These are phyloP conservation scores for Apiospora pterosperma DNA, from an alignment of 2,329 filamentous ascomycete species.

Conservation along the genomic window DNA sequence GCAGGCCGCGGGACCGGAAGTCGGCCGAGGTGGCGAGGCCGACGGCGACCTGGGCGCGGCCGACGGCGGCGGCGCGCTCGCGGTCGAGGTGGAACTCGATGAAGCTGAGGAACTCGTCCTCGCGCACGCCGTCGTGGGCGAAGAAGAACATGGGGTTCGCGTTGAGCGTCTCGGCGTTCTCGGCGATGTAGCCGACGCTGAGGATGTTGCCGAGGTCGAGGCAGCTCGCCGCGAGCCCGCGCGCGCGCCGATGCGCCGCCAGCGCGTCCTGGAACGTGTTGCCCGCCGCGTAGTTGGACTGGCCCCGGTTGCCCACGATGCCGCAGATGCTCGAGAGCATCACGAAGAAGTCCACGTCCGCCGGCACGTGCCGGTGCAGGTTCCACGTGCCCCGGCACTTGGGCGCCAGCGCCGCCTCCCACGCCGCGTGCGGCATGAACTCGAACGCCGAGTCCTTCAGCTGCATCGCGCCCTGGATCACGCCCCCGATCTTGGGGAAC, in stretches of 20 bases:
- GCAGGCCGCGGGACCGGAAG: neutral
- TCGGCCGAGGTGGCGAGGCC: neutral
- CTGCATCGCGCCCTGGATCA: conserved; percentile 5
- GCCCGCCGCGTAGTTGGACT: conserved; percentile 32
- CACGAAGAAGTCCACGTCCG: conserved; percentile 31
- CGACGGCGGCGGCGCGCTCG: neutral
- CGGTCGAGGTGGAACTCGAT: conserved; percentile 3
- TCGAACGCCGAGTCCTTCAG: conserved; percentile 12
- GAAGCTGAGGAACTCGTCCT: conserved; percentile 18
- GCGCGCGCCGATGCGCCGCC: conserved; percentile 14
- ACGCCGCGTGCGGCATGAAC: conserved; percentile 26
- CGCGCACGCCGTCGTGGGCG: conserved; percentile 10
- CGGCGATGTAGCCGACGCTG: conserved; percentile 18
- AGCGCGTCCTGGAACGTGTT: conserved; percentile 31
- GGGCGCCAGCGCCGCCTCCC: conserved; percentile 35
- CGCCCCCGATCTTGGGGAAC: neutral
- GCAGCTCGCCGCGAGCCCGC: conserved; percentile 13
- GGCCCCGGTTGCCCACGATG: conserved; percentile 24
- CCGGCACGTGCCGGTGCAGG: conserved; percentile 27
- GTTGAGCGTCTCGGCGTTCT: conserved; percentile 10
- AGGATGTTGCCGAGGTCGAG: conserved; percentile 21
- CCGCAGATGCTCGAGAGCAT: conserved; percentile 27
- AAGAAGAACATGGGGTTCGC: conserved; percentile 17
- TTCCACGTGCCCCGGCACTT: conserved; percentile 35
- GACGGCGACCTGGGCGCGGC: neutral